Evolutionary conservation across 2,329 filamentous ascomycete species (phyloP).

Genomic region (Daldinia eschscholtzii): DNA sequence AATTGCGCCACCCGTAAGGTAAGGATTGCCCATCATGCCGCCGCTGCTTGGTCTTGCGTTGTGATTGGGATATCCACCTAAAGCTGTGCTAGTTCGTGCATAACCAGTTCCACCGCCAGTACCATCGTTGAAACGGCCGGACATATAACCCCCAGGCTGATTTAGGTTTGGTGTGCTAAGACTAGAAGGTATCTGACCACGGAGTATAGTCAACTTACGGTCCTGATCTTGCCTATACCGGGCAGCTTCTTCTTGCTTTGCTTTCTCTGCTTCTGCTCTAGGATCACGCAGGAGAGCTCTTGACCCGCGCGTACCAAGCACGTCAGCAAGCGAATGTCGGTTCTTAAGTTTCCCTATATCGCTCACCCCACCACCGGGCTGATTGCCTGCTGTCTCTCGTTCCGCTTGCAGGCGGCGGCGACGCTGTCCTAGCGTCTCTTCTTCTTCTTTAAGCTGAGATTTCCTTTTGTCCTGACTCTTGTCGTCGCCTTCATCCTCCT

Average conservation of each 20-base stretch:
- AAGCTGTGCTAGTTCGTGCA: conserved; percentile 44
- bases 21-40: conserved; percentile 45
- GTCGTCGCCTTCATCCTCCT: conserved; percentile 55
- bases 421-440: conserved; percentile 84
- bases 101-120: conserved; percentile 56
- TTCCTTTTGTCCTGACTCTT: conserved; percentile 52
- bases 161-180: conserved; percentile 52
- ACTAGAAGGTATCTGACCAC: conserved; percentile 63
- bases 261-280: conserved; percentile 58
- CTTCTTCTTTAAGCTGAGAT: conserved; percentile 62
- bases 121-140: conserved; percentile 68
- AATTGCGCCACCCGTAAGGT: conserved; percentile 41
- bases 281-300: conserved; percentile 56
- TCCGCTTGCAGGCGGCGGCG: conserved; percentile 79
- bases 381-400: conserved; percentile 64
- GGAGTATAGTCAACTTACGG: conserved; percentile 62
- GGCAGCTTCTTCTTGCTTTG: conserved; percentile 57
- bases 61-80: conserved; percentile 35
- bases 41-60: conserved; percentile 25
- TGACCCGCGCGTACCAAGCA: conserved; percentile 62
- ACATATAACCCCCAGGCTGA: conserved; percentile 61
- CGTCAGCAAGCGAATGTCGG: conserved; percentile 65
- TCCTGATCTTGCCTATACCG: conserved; percentile 60
- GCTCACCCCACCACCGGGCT: conserved; percentile 50
- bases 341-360: conserved; percentile 61